Percentiles rank a stretch among this genome's conserved stretches.
Conservation (phyloP, 2,329 filamentous ascomycete genomes). For the Pyrenochaeta sp. region DNA sequence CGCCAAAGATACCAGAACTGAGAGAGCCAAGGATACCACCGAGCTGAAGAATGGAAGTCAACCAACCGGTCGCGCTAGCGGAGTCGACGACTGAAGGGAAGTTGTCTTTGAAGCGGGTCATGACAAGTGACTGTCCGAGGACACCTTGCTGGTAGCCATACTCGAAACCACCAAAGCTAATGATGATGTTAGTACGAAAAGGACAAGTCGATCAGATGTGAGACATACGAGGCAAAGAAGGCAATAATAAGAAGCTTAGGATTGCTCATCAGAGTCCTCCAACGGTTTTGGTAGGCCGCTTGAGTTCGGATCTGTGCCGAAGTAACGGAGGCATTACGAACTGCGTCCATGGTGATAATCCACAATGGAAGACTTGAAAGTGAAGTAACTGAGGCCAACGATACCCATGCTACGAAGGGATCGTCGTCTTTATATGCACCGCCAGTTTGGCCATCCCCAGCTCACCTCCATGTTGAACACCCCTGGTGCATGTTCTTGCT, state of each 20-base stretch:
- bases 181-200: background rate
- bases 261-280: conserved; percentile 34
- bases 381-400: too few species aligned
- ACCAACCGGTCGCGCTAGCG: conserved; percentile 58
- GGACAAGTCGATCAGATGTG: background rate
- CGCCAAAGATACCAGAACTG: conserved; percentile 57
- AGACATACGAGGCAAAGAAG: conserved; percentile 39
- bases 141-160: conserved; percentile 65
- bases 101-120: conserved; percentile 59
- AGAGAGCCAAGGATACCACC: conserved; percentile 60
- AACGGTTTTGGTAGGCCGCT: conserved; percentile 36
- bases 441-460: too few species aligned
- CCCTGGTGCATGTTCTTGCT: conserved; percentile 3
- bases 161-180: conserved; percentile 59
- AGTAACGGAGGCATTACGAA: conserved; percentile 32
- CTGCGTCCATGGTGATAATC: conserved; percentile 25
- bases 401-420: too few species aligned
- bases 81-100: conserved; percentile 59
- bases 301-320: conserved; percentile 32
- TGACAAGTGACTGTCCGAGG: conserved; percentile 62
- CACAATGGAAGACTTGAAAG: background rate
- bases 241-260: conserved; percentile 39
- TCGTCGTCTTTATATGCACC: too few species aligned
- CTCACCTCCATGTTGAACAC: too few species aligned
- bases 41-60: conserved; percentile 60